Evolutionary conservation across 176 grass and related monocot species (phyloP).

Genomic region (Metroxylon sagu): DNA sequence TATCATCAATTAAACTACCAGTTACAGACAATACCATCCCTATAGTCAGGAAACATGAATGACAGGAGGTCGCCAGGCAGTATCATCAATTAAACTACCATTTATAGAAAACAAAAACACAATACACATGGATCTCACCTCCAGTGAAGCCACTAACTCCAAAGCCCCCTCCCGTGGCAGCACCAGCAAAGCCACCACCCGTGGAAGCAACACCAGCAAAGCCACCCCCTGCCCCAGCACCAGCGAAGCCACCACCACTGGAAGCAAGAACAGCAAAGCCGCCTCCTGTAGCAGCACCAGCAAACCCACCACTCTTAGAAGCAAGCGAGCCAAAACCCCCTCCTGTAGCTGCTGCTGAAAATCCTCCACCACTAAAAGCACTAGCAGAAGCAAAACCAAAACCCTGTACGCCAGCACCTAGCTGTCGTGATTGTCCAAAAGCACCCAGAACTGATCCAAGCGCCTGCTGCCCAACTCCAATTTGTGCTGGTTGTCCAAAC

Average conservation of each 20-base stretch:
- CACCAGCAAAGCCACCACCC: slow-evolving; percentile 61
- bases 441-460: slow-evolving; percentile 90
- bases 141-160: slow-evolving; percentile 17
- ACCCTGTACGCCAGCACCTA: slow-evolving; percentile 34
- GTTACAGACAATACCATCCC: too few species aligned
- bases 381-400: slow-evolving; percentile 23
- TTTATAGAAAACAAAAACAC: too few species aligned
- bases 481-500: slow-evolving; percentile 63
- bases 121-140: too few species aligned
- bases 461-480: slow-evolving; percentile 44
- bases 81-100: too few species aligned
- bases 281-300: slow-evolving; percentile 42
- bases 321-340: slow-evolving; percentile 49
- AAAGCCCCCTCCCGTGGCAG: slow-evolving; percentile 55
- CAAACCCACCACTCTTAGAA: slow-evolving; percentile 56
- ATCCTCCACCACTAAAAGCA: slow-evolving; percentile 36
- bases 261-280: slow-evolving; percentile 48
- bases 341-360: slow-evolving; percentile 53
- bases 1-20: too few species aligned
- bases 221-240: not conserved
- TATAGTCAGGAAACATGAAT: too few species aligned
- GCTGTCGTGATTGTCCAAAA: slow-evolving; percentile 90
- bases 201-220: slow-evolving; percentile 28
- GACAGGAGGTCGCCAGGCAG: too few species aligned
- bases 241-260: slow-evolving; percentile 14